These are phyloP conservation scores for Cadophora sp. DNA, from an alignment of 2,329 filamentous ascomycete species.

Conservation along the genomic window DNA sequence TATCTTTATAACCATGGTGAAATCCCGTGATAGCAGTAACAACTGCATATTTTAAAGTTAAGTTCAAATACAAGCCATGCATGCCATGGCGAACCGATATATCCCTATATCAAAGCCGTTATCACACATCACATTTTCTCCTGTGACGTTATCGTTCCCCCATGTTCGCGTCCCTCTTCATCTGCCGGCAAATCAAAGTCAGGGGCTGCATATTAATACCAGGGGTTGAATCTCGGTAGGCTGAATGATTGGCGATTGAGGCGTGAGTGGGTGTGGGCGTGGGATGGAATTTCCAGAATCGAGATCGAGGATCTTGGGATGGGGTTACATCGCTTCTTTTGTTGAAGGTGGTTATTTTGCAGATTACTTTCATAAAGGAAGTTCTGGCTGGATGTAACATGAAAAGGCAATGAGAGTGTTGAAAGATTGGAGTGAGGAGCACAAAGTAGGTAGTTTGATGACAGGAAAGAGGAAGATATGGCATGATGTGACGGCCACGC, in stretches of 20 bases:
- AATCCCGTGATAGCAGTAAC: background rate
- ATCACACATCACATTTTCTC: background rate
- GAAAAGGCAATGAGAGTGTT: no score
- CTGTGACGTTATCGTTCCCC: conserved; percentile 16
- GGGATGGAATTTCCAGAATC: conserved; percentile 1
- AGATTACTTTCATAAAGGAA: no score
- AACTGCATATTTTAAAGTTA: background rate
- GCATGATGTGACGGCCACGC: conserved; percentile 19
- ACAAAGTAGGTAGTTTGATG: no score
- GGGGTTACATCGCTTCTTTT: background rate
- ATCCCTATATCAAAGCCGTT: background rate
- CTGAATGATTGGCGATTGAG: conserved; percentile 6
- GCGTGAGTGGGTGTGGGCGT: background rate
- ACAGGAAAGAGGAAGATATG: background rate
- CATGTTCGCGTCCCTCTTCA: background rate
- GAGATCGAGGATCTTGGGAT: no score
- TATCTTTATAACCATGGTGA: background rate
- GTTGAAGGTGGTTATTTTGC: no score
- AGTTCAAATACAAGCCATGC: background rate
- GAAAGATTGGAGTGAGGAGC: no score
- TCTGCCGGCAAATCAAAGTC: conserved; percentile 12
- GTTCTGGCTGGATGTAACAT: no score
- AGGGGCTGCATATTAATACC: conserved; percentile 3
- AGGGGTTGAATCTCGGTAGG: conserved; percentile 11
- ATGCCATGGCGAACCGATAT: background rate